A percentile compares a stretch with the other conserved stretches of the same genome.
Evolutionary conservation across 768 basidiomycete genomes (phyloP).

Genomic region (Lentinula guzmanii): DNA sequence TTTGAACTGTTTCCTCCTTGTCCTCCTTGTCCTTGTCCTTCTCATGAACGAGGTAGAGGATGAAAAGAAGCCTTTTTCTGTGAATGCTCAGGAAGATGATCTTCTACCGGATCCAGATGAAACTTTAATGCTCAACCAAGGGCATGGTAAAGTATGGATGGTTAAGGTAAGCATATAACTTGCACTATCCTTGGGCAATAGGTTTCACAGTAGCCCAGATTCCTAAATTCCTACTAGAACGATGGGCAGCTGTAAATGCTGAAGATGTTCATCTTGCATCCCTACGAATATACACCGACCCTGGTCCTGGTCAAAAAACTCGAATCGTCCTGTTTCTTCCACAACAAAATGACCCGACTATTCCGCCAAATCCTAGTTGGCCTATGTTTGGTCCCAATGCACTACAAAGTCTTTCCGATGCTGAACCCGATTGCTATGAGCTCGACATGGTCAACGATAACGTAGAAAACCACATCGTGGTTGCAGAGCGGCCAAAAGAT

Average conservation of each 20-base stretch:
- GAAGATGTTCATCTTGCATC: constrained; percentile 81
- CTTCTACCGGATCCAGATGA: constrained; percentile 76
- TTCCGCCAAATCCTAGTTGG: constrained; percentile 12
- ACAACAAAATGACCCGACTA: constrained; percentile 41
- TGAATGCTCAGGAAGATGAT: constrained; percentile 46
- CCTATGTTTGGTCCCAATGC: constrained; percentile 31
- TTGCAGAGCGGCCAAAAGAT: constrained; percentile 78
- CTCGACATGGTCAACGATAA: constrained; percentile 82
- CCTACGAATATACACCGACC: constrained; percentile 68
- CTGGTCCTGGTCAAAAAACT: constrained; percentile 40
- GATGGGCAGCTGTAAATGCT: constrained; percentile 71
- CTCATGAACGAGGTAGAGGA: constrained; percentile 42
- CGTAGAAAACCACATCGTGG: constrained; percentile 81
- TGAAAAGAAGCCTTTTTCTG: constrained; percentile 67
- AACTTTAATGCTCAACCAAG: constrained; percentile 70
- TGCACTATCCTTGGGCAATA: neutral
- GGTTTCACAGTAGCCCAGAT: constrained; percentile 40
- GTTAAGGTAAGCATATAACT: constrained; percentile 59
- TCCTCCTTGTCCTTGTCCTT: neutral
- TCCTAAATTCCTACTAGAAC: constrained; percentile 80
- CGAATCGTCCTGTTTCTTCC: constrained; percentile 67
- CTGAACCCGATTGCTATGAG: constrained; percentile 70
- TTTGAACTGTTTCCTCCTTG: too few species aligned
- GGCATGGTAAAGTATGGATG: constrained; percentile 75
- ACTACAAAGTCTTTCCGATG: constrained; percentile 23